Percentiles rank a stretch among this genome's conserved stretches.
phyloP scores from a whole-genome alignment of 2,329 filamentous ascomycete species.

The Aspergillus sp. region DNA sequence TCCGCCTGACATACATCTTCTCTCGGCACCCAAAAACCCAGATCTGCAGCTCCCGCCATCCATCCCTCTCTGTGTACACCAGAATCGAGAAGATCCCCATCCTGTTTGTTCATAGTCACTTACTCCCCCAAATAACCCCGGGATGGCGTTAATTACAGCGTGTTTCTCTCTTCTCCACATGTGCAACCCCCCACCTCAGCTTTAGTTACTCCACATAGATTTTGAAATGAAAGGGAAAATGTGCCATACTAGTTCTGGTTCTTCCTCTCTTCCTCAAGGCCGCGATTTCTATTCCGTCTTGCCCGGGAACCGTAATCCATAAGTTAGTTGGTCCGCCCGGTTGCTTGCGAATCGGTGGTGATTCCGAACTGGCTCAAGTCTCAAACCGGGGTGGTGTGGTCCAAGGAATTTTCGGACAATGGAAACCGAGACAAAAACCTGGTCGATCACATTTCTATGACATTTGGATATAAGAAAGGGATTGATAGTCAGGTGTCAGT shows the following conservation, averaged over 20 bases:
- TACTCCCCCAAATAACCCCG: neutral
- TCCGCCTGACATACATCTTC: neutral
- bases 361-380: too few relatives aligned
- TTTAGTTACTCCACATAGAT: neutral
- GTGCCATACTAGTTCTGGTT: neutral
- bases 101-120: slow-evolving; percentile 1
- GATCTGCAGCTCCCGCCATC: neutral
- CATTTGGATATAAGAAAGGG: neutral
- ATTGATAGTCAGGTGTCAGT: neutral
- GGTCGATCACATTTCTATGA: neutral
- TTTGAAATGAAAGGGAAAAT: neutral
- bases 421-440: too few relatives aligned
- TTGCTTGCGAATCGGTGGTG: too few relatives aligned
- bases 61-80: neutral
- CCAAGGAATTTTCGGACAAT: too few relatives aligned
- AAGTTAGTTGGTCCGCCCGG: too few relatives aligned
- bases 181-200: neutral
- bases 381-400: too few relatives aligned
- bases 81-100: neutral
- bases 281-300: too few relatives aligned
- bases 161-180: neutral
- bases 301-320: too few relatives aligned
- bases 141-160: slow-evolving; percentile 1
- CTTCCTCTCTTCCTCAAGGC: neutral
- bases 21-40: neutral